Percentiles rank a stretch among this genome's conserved stretches.
Conservation (phyloP, 768 basidiomycete species). For the Calocybe cyanea region DNA sequence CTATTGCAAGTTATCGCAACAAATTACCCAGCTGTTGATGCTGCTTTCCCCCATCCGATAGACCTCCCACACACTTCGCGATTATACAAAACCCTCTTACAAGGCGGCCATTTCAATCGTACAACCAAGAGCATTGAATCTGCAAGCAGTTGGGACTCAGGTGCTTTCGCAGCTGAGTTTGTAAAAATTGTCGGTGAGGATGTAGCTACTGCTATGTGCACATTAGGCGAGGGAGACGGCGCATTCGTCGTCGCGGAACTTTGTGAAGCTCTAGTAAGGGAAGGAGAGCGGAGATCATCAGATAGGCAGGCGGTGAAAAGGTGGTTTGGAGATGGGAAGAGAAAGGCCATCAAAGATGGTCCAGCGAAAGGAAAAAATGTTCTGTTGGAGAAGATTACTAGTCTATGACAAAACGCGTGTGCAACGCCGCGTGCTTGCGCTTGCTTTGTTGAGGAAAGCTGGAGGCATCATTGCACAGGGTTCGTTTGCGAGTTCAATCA, state of each 20-base stretch:
- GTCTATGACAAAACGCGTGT: slow-evolving; percentile 28
- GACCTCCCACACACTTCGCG: slow-evolving; percentile 81
- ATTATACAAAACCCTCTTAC: slow-evolving; percentile 84
- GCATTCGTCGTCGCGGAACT: slow-evolving; percentile 76
- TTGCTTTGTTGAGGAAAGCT: too few relatives aligned
- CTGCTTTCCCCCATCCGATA: slow-evolving; percentile 57
- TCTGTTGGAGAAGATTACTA: slow-evolving; percentile 54
- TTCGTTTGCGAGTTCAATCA: too few relatives aligned
- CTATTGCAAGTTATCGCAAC: slow-evolving; percentile 55
- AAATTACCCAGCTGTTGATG: slow-evolving; percentile 54
- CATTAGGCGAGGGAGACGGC: slow-evolving; percentile 52
- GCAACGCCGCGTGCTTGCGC: too few relatives aligned
- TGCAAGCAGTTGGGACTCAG: slow-evolving; percentile 51
- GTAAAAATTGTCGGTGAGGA: slow-evolving; percentile 51
- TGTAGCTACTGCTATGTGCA: slow-evolving; percentile 51
- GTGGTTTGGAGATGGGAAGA: slow-evolving; percentile 55
- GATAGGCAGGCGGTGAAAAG: slow-evolving; percentile 43
- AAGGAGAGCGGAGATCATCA: slow-evolving; percentile 29
- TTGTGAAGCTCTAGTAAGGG: slow-evolving; percentile 49
- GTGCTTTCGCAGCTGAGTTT: slow-evolving; percentile 57
- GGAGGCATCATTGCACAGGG: too few relatives aligned
- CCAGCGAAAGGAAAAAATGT: slow-evolving; percentile 69
- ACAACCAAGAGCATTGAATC: slow-evolving; percentile 50
- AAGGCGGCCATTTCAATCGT: slow-evolving; percentile 86
- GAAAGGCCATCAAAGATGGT: slow-evolving; percentile 44